Evolutionary conservation across 805 yeast species (phyloP).

Genomic region (Yamadazyma sp.): DNA sequence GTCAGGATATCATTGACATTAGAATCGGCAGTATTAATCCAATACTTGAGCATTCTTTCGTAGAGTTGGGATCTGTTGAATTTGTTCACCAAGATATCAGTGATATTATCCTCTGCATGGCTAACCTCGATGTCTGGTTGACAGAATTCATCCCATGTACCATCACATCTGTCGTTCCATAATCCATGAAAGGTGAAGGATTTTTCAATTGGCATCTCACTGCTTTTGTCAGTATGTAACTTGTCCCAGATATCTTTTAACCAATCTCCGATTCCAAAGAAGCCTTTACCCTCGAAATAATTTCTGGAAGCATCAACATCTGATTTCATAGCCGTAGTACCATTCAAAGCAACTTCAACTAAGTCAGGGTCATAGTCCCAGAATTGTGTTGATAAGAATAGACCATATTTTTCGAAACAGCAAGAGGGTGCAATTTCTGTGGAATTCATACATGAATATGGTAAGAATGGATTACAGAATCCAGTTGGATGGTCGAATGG

Average conservation of each 20-base stretch:
- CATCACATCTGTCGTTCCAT: conserved; percentile 63
- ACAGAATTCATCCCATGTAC: conserved; percentile 78
- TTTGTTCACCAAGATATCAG: conserved; percentile 26
- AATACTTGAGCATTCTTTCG: conserved; percentile 51
- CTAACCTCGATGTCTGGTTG: conserved; percentile 54
- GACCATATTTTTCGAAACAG: conserved; percentile 85
- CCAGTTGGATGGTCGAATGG: conserved; percentile 1
- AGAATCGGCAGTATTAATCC: conserved; percentile 60
- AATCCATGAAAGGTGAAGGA: conserved; percentile 42
- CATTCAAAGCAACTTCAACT: conserved; percentile 5
- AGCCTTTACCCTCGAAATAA: conserved; percentile 4
- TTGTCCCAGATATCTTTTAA: conserved; percentile 1
- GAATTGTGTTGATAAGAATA: conserved; percentile 83
- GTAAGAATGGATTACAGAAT: conserved; percentile 4
- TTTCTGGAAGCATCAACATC: neutral
- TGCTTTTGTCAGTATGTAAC: conserved; percentile 8
- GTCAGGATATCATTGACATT: conserved; percentile 58
- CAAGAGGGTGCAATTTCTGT: conserved; percentile 51
- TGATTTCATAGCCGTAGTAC: neutral
- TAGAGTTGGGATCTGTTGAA: conserved; percentile 52
- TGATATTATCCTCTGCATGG: conserved; percentile 36
- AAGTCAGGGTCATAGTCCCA: conserved; percentile 77
- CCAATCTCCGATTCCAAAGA: conserved; percentile 4
- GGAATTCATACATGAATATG: conserved; percentile 17
- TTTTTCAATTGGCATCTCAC: conserved; percentile 27